Percentiles rank a stretch among this genome's conserved stretches.
phyloP scores from a whole-genome alignment of 228 moss, liverwort and hornwort species.

The Sphagnum magellanicum region DNA sequence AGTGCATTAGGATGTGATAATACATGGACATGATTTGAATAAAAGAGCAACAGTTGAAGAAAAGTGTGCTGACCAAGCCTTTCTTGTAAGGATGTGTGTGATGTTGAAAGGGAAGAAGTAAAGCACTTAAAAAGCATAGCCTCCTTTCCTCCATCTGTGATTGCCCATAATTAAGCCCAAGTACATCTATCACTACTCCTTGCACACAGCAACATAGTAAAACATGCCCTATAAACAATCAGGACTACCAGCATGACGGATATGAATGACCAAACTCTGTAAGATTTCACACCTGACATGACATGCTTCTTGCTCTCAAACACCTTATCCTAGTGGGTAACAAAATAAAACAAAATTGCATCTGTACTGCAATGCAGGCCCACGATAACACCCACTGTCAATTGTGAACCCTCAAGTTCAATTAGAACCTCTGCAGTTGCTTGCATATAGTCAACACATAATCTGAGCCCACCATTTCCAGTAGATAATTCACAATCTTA shows the following conservation, averaged over 20 bases:
- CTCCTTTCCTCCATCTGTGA: constrained; percentile 47
- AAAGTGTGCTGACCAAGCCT: constrained; percentile 34
- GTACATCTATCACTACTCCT: constrained; percentile 5
- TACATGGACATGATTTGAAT: too few relatives aligned
- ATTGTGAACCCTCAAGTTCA: constrained; percentile 21
- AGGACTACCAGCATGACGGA: background rate
- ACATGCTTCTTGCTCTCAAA: background rate
- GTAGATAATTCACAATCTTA: too few relatives aligned
- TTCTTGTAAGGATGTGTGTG: constrained; percentile 51
- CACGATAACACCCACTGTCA: too few relatives aligned
- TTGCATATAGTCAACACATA: constrained; percentile 65
- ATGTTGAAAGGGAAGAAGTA: constrained; percentile 64
- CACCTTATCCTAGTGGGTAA: background rate
- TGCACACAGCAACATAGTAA: constrained; percentile 2
- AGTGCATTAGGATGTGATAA: background rate
- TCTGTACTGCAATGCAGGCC: too few relatives aligned
- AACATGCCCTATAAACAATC: background rate
- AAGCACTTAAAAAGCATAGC: constrained; percentile 43
- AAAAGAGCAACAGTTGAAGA: background rate
- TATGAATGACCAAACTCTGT: background rate
- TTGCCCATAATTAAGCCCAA: background rate
- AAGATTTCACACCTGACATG: background rate
- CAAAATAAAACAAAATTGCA: too few relatives aligned
- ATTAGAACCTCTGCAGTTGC: constrained; percentile 46
- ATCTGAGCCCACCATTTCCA: constrained; percentile 21